Evolutionary conservation across 169 alveolate species (phyloP), one percentile per base, ranked within the genome.

Genomic region (Plasmodium coatneyi): DNA sequence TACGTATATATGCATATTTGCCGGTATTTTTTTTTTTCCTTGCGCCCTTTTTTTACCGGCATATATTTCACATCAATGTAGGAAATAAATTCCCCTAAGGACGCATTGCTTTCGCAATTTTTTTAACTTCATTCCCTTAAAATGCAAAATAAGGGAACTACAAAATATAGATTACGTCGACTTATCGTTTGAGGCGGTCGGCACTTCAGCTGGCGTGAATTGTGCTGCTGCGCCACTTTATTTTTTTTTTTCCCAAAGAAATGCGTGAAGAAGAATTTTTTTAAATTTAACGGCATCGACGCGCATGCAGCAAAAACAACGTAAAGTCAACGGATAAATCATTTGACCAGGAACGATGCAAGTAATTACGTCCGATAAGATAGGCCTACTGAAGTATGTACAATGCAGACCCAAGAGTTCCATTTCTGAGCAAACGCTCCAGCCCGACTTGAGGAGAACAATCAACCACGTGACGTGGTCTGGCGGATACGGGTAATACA

Each of bases 401-500:
- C 84, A 86, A 46, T 86, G 93, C 70, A 52, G 30, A 34, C 60
- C 54, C 25, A 46, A 36, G 43, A 86, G 74, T 46, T 86, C 82
- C 70, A 54, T 86, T 74, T 46, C 7, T 30, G 86, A 86, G 66
- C 93, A 86, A 12, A 14, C 39, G 10, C 78, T 74, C 71, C 34
- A 74, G 1, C 84, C 93, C 16, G 78, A 86, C 30, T 76, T 86
- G 80, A 86, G 36, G 16, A 86, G 84, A 76, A 86, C 28, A 78
- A 76, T 86, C 66, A 86, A 86, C 30, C 25, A 78, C 79, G 70
- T 86, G 84, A 76, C 93, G 43, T 86, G 93, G 93, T 86, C 93
- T 52, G 93, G 93, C 9, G 86, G 93, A 76, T 86, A 86, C 71
- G 93, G 93, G 93, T 86, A 86, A 86, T 74, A 10, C 5, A 86